These are phyloP conservation scores for Cyberlindnera japonica DNA, from an alignment of 805 yeast genomes.

Conservation along the genomic window DNA sequence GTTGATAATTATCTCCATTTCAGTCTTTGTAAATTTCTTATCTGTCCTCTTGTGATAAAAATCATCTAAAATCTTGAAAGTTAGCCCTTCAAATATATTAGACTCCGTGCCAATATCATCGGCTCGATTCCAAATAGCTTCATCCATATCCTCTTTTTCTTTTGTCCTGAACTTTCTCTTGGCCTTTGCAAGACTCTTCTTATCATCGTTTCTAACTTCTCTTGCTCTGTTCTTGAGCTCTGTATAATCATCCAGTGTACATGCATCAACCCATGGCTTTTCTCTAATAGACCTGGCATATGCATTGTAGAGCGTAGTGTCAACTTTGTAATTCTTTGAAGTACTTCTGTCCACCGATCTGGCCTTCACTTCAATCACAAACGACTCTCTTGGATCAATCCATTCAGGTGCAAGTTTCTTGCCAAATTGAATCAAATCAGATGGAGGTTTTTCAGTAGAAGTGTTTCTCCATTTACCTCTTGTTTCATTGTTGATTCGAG, in stretches of 20 bases:
- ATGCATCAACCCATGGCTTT: slow-evolving; percentile 53
- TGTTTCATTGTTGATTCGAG: slow-evolving; percentile 52
- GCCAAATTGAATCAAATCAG: slow-evolving; percentile 49
- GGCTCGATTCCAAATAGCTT: slow-evolving; percentile 24
- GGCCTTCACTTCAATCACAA: slow-evolving; percentile 82
- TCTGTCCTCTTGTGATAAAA: slow-evolving; percentile 20
- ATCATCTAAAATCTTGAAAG: slow-evolving; percentile 56
- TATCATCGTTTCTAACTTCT: slow-evolving; percentile 21
- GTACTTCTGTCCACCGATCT: slow-evolving; percentile 57
- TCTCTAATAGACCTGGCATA: slow-evolving; percentile 72
- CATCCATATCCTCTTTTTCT: slow-evolving; percentile 19
- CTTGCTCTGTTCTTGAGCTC: slow-evolving; percentile 29
- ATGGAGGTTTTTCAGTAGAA: slow-evolving; percentile 39
- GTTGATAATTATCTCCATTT: slow-evolving; percentile 37
- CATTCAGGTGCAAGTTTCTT: slow-evolving; percentile 62
- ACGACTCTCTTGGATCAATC: slow-evolving; percentile 74
- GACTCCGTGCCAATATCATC: slow-evolving; percentile 23
- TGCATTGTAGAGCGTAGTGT: slow-evolving; percentile 71
- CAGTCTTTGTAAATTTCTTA: slow-evolving; percentile 30
- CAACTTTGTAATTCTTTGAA: slow-evolving; percentile 52
- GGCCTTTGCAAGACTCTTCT: slow-evolving; percentile 27
- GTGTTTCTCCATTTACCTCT: slow-evolving; percentile 57
- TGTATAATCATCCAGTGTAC: slow-evolving; percentile 52
- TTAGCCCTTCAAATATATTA: slow-evolving; percentile 40
- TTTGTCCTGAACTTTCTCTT: slow-evolving; percentile 20